Evolutionary conservation across 139 green algal genomes (phyloP).

Genomic region (Chlamydomonas incerta): DNA sequence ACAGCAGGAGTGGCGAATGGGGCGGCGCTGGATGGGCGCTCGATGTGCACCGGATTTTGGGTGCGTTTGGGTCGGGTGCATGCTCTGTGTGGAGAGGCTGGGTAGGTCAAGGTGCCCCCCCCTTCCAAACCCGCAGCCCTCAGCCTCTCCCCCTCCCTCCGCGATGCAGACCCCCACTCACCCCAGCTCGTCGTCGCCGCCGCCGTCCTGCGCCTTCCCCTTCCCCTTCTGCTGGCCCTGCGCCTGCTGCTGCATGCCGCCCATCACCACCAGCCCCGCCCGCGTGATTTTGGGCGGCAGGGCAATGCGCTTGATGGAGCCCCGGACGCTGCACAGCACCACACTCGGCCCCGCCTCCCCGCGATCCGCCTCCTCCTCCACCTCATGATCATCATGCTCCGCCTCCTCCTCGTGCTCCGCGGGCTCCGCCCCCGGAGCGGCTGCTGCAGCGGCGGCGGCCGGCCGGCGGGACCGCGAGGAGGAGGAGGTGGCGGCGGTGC

Average conservation of each 20-base stretch:
- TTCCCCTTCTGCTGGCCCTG: not conserved
- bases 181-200: slow-evolving; percentile 2
- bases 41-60: too few species aligned
- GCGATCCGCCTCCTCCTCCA: not conserved
- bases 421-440: not conserved
- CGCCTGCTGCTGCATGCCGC: too few species aligned
- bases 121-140: too few species aligned
- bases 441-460: not conserved
- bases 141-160: too few species aligned
- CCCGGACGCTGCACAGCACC: slow-evolving; percentile 72
- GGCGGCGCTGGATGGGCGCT: too few species aligned
- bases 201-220: not conserved
- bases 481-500: not conserved
- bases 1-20: too few species aligned
- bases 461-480: not conserved
- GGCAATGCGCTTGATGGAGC: slow-evolving; percentile 76
- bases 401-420: too few species aligned
- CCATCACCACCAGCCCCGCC: not conserved
- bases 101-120: too few species aligned
- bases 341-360: slow-evolving; percentile 47
- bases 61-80: too few species aligned
- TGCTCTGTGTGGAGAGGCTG: too few species aligned
- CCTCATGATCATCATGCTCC: not conserved
- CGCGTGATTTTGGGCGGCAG: slow-evolving; percentile 49
- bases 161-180: too few species aligned